Evolutionary conservation across 1,284 basidiomycete species (phyloP), one percentile per base, ranked within the genome.

Genomic region (Microbotryum silenes-acaulis): DNA sequence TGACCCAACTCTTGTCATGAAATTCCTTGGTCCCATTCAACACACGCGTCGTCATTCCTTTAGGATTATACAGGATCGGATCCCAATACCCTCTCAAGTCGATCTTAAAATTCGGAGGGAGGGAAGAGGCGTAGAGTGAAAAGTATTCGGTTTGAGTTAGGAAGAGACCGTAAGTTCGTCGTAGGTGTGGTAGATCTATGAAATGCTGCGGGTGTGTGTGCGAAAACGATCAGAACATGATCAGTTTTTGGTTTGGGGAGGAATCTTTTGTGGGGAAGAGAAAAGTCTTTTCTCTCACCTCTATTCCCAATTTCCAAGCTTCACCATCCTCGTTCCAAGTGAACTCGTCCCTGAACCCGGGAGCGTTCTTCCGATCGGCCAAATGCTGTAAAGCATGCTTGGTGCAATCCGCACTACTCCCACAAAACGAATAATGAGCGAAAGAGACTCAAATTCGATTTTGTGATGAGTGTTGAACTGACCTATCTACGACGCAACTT

Each of bases 181-280:
- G 77, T 9, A 81, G 72, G 60, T 77, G 75, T 0, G 79, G 75
- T n/a, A 81, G 52, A 69, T 81, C 78, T 59, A 81, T 71, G 78
- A 81, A 81, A 33, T 64, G 48, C 61, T 67, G 65, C 20, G 8
- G 3, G 6, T 9, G 42, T 4, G 31, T 12, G 23, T 23, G 25
- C 25, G 25, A 25, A 25, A 25, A 18, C 8, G 14, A 45, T 16
- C 8, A 51, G 33, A 44, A 7, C 18, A 46, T 8, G 51, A 75
- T 14, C 20, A 56, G 37, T 6, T 42, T 18, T 1, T 23, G 23
- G 23, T 23, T 23, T 2, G 23, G 23, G 23, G 23, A 23, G 23
- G 23, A 23, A 23, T 23, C 23, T 23, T 23, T 23, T 23, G 23
- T 23, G 23, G 23, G 23, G 23, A 23, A 23, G 23, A 23, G 2